A percentile compares a stretch with the other conserved stretches of the same genome.
These are phyloP conservation scores for Arthroderma sp. DNA, from an alignment of 2,329 filamentous ascomycete genomes.

Conservation along the genomic window DNA sequence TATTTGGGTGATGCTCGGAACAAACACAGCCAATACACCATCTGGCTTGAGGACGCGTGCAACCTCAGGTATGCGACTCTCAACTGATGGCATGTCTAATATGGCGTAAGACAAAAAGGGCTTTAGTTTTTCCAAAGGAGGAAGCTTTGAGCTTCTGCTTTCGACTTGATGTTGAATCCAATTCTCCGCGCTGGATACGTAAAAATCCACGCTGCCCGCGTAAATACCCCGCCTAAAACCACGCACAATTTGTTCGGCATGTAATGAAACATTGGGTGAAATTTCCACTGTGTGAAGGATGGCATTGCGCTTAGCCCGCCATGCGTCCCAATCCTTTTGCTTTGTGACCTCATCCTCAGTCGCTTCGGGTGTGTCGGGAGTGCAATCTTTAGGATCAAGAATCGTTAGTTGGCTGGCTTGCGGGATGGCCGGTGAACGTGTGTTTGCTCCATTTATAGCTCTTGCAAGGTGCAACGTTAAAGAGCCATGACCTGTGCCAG, in stretches of 20 bases:
- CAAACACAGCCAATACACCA: slow-evolving; percentile 58
- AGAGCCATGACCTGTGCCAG: slow-evolving; percentile 73
- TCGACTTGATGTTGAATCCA: slow-evolving; percentile 48
- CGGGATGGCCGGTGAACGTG: slow-evolving; percentile 38
- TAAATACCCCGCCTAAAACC: slow-evolving; percentile 62
- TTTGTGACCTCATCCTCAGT: slow-evolving; percentile 17
- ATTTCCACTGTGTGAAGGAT: slow-evolving; percentile 66
- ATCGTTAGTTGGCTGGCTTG: slow-evolving; percentile 18
- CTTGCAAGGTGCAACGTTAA: slow-evolving; percentile 64
- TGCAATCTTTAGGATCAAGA: slow-evolving; percentile 12
- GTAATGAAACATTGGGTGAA: slow-evolving; percentile 48
- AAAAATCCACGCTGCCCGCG: slow-evolving; percentile 58
- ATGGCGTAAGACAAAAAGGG: slow-evolving; percentile 61
- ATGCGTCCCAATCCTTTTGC: slow-evolving; percentile 34
- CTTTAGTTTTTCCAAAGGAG: slow-evolving; percentile 19
- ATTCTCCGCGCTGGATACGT: slow-evolving; percentile 52
- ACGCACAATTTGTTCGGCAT: slow-evolving; percentile 52
- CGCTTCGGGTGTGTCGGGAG: slow-evolving; percentile 15
- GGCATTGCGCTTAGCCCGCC: slow-evolving; percentile 46
- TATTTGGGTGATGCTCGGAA: slow-evolving; percentile 68
- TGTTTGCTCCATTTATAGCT: slow-evolving; percentile 63
- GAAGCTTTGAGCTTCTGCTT: slow-evolving; percentile 21
- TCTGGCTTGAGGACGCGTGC: slow-evolving; percentile 48
- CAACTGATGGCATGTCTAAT: slow-evolving; percentile 58
- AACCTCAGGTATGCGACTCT: slow-evolving; percentile 38